phyloP scores from a whole-genome alignment of 441 rosid genomes.

The Pelargonium exstipulatum region DNA sequence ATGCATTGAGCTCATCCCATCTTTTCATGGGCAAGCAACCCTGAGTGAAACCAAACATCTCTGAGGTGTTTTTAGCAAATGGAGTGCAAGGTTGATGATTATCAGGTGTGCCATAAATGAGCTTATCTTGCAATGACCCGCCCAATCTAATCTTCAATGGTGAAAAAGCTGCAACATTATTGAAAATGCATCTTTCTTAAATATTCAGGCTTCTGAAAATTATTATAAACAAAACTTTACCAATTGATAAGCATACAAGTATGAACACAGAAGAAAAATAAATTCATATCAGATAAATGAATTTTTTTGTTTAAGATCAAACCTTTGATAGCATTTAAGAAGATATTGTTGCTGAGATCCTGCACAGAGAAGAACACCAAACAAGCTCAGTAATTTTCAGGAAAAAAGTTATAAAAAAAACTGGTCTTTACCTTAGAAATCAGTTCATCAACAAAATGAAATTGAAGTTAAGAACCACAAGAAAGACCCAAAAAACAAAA shows the following conservation, averaged over 20 bases:
- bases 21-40: constrained; percentile 76
- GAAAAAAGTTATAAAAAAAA: not conserved
- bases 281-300: not conserved
- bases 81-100: constrained; percentile 50
- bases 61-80: constrained; percentile 45
- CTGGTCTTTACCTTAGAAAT: not conserved
- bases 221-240: no score
- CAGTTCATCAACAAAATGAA: not conserved
- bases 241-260: not conserved
- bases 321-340: constrained; percentile 80
- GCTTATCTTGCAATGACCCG: constrained; percentile 83
- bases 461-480: not conserved
- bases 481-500: not conserved
- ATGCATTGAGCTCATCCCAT: constrained; percentile 82
- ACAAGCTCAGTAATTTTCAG: not conserved
- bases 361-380: constrained; percentile 27
- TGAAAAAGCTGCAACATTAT: constrained; percentile 58
- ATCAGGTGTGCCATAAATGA: constrained; percentile 58
- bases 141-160: constrained; percentile 91
- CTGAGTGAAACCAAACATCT: constrained; percentile 65
- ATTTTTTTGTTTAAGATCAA: not conserved
- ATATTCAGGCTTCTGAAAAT: not conserved
- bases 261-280: not conserved
- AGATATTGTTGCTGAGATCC: constrained; percentile 57
- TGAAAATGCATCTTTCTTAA: not conserved